Conservation (phyloP, 164 flowering plant genomes). For the Amborella trichopoda region DNA sequence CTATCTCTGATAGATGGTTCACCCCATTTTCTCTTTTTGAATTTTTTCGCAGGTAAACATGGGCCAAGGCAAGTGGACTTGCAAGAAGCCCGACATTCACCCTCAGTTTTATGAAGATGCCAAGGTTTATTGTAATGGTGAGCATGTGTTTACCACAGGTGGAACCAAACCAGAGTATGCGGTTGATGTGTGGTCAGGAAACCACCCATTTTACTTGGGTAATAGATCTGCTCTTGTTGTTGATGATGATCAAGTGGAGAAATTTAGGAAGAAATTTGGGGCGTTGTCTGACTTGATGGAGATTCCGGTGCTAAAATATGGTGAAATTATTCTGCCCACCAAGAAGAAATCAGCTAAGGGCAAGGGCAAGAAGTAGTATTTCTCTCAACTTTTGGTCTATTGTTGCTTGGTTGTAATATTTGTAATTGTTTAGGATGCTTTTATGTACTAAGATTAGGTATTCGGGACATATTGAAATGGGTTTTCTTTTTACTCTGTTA, state of each 20-base stretch:
- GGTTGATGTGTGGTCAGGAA: conserved; percentile 93
- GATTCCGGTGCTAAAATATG: conserved; percentile 56
- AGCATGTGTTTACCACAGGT: conserved; percentile 74
- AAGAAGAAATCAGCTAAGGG: conserved; percentile 19
- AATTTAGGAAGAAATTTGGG: conserved; percentile 59
- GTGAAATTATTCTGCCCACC: conserved; percentile 54
- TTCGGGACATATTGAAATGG: too few relatives aligned
- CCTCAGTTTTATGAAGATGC: conserved; percentile 62
- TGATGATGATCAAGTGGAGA: conserved; percentile 68
- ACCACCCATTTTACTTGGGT: conserved; percentile 77
- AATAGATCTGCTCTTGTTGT: conserved; percentile 32
- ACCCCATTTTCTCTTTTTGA: background rate
- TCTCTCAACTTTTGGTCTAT: background rate
- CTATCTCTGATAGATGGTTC: background rate
- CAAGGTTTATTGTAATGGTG: conserved; percentile 78
- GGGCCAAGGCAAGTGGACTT: conserved; percentile 19
- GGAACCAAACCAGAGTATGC: conserved; percentile 78
- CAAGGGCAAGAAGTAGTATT: conserved; percentile 38
- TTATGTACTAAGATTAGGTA: too few relatives aligned
- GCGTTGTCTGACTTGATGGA: conserved; percentile 39
- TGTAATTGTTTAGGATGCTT: too few relatives aligned
- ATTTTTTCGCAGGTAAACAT: background rate
- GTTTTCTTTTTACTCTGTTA: too few relatives aligned
- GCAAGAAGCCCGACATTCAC: conserved; percentile 75
- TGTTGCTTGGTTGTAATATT: background rate